These are phyloP conservation scores for Cystobasidium slooffiae DNA, from an alignment of 1,284 basidiomycete genomes.

Conservation along the genomic window DNA sequence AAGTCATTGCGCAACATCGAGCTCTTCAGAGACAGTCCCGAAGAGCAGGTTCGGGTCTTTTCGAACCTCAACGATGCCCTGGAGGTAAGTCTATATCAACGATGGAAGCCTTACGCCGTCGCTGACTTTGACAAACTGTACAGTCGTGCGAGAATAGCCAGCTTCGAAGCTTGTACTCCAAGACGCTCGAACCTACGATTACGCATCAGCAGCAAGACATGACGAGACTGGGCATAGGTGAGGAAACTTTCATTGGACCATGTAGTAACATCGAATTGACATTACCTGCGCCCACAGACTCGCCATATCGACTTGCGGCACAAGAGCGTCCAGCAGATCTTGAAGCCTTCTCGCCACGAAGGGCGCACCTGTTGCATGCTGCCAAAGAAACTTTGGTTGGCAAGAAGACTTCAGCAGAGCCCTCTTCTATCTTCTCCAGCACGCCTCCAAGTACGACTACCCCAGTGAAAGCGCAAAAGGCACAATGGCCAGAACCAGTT, in stretches of 20 bases:
- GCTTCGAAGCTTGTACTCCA: slow-evolving; percentile 57
- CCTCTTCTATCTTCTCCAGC: not conserved
- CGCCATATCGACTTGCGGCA: slow-evolving; percentile 67
- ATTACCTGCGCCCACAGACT: slow-evolving; percentile 37
- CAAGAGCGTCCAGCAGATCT: slow-evolving; percentile 61
- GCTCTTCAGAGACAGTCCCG: slow-evolving; percentile 69
- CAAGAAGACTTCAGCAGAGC: slow-evolving; percentile 60
- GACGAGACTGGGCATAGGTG: slow-evolving; percentile 62
- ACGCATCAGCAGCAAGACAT: slow-evolving; percentile 43
- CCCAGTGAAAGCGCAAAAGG: slow-evolving; percentile 37
- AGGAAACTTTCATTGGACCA: slow-evolving; percentile 55
- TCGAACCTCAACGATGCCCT: slow-evolving; percentile 84
- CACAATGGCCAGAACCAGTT: slow-evolving; percentile 57
- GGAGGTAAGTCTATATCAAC: slow-evolving; percentile 79
- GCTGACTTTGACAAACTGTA: slow-evolving; percentile 59
- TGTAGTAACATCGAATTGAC: not conserved
- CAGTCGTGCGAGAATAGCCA: slow-evolving; percentile 57
- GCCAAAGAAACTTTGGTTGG: slow-evolving; percentile 63
- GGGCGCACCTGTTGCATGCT: slow-evolving; percentile 68
- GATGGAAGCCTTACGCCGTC: slow-evolving; percentile 43
- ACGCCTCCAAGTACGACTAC: slow-evolving; percentile 11
- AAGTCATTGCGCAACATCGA: slow-evolving; percentile 74
- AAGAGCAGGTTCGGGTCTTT: slow-evolving; percentile 78
- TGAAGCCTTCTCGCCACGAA: slow-evolving; percentile 53
- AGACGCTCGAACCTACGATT: slow-evolving; percentile 50